Base-by-base conservation (phyloP, 257 asterid genomes). In the Solanum tacnaense region DNA sequence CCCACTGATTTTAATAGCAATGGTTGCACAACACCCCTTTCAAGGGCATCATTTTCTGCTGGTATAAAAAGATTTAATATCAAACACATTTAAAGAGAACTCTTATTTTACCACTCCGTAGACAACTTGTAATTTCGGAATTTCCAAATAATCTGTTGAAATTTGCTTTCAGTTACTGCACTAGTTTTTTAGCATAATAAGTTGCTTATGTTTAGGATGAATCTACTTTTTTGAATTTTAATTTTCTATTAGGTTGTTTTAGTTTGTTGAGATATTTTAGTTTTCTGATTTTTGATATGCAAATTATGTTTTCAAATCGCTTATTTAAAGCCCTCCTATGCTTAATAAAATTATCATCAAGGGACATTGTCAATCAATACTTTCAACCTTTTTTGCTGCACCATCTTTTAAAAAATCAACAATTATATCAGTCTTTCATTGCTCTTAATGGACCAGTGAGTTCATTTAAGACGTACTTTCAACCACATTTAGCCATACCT, bases 1-100 rank as follows among this genome's bases (percentile, higher is more conserved):
- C 91, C 95, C 41, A 87, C 87, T 49, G 96, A 84, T 32, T 93
- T 52, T 89, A 89, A 72, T 75, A 97, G 95, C 90, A 97, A 90
- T 52, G 99, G 98, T 73, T 95, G 95, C 74, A 89, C 93, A 71
- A 93, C 92, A 83, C 99, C 99, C 89, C 94, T 96, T 92, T 97
- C 99, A 27, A 96, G 95, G 84, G 91, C 89, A 88, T 94, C 96
- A 72, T 29, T 82, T 82, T 82, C 86, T 49, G 15, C 29, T 49
- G 44, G 13, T 31, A 49, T 82, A 58, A 82, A 44, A 82, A 49
- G 29, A 49, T 82, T 49, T 82, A 16, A 44, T 46, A 29, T 82
- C 70, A 82, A 32, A 81, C 12, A 7, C 70, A 82, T 82, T 49
- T 82, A 49, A 82, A 20, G 86, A 82, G 4, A 49, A 82, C 44